phyloP scores from a whole-genome alignment of 352 stramenopile genomes.

The Globisporangium camurandrum region DNA sequence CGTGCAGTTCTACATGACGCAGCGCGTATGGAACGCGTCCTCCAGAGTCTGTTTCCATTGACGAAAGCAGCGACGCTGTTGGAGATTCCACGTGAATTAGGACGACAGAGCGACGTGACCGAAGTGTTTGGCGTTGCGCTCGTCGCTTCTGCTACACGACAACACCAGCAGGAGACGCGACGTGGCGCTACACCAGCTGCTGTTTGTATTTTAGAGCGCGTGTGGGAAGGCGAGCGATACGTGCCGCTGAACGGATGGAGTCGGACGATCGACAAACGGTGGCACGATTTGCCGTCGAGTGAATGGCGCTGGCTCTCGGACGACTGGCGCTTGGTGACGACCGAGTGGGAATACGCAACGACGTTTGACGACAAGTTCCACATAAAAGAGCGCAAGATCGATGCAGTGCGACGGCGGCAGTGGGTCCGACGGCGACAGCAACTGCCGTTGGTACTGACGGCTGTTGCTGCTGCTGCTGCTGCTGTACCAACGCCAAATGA shows the following conservation, averaged over 20 bases:
- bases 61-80: constrained; percentile 40
- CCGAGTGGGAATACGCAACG: constrained; percentile 71
- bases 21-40: constrained; percentile 35
- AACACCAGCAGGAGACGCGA: constrained; percentile 12
- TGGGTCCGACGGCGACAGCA: constrained; percentile 59
- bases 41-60: constrained; percentile 39
- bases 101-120: constrained; percentile 34
- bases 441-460: constrained; percentile 38
- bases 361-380: constrained; percentile 65
- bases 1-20: constrained; percentile 37
- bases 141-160: background rate
- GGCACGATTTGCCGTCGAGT: constrained; percentile 56
- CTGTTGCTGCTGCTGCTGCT: background rate
- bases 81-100: constrained; percentile 42
- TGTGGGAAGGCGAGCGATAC: constrained; percentile 69
- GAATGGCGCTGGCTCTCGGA: constrained; percentile 84
- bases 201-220: constrained; percentile 53
- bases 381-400: constrained; percentile 66
- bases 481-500: background rate
- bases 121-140: constrained; percentile 24
- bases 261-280: constrained; percentile 45
- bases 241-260: constrained; percentile 68
- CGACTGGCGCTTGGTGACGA: too few species aligned
- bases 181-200: background rate
- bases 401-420: constrained; percentile 56